Evolutionary conservation across 371 early-diverging fungal genomes (phyloP), one percentile per base, ranked within the genome.

Genomic region (Choanephora cucurbitarum): DNA sequence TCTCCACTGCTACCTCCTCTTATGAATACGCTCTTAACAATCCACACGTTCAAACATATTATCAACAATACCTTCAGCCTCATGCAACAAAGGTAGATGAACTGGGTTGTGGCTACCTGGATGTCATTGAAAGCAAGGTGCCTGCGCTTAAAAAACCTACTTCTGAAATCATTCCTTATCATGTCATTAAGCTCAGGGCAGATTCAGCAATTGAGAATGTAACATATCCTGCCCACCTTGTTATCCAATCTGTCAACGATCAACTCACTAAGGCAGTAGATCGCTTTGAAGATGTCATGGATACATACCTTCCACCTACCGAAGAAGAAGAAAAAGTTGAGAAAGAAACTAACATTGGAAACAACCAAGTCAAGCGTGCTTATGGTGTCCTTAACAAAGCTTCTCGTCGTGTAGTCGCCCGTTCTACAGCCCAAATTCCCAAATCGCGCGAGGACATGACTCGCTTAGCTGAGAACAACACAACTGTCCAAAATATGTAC

Each of bases 41-140:
- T 9, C 71, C 68, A 14, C 69, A 76, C 19, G 67, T 81, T 6
- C 75, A 82, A 62, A 57, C 63, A 17, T 82, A 79, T 60, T 77
- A 77, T 49, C 66, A 67, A 22, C 62, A 58, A 11, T 80, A 77
- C 15, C 54, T 85, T 44, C 80, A 85, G 59, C 75, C 77, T 44
- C 83, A 84, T 42, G 61, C 87, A 11, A 67, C 72, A 42, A 77
- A 62, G 21, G 83, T 82, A 7, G 89, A 91, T 63, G 62, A 73
- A 6, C 69, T 86, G 21, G 90, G 87, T n/a, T 76, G 80, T 48
- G 70, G 77, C 45, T 87, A 89, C 1, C 72, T 91, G 14, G 88
- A 89, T 57, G 53, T 77, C 18, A 54, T 91, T 34, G 83, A 89
- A 56, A 49, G 61, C 3, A 77, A 72, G 32, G 77, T 86, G 67